Percentiles rank a stretch among this genome's conserved stretches.
Conservation (phyloP, 257 asterid species). For the Plantago ovata region DNA sequence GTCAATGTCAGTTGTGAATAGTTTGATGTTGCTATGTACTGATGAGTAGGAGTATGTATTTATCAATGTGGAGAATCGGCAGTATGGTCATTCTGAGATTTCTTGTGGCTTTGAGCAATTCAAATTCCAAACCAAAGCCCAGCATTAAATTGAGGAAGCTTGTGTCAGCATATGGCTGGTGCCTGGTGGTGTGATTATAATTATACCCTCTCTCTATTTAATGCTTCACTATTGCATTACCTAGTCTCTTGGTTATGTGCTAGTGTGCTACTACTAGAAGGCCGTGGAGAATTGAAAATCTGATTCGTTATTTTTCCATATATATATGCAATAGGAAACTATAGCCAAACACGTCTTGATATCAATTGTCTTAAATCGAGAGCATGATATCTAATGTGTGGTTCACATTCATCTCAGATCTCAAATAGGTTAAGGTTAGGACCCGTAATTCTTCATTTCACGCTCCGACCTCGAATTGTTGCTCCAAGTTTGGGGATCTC, state of each 20-base stretch:
- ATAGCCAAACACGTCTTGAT: no score
- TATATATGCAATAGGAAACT: no score
- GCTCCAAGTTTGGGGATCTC: no score
- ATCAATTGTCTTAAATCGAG: no score
- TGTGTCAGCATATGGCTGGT: conserved; percentile 4
- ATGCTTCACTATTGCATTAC: conserved; percentile 1
- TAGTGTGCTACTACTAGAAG: conserved; percentile 1
- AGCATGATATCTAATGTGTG: neutral
- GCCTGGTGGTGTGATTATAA: neutral
- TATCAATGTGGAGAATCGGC: neutral
- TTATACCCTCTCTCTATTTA: neutral
- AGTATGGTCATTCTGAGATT: neutral
- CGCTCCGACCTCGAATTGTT: no score
- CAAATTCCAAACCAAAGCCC: neutral
- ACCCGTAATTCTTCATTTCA: no score
- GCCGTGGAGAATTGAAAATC: conserved; percentile 4
- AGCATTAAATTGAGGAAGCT: neutral
- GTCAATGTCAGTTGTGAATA: neutral
- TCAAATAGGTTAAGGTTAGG: no score
- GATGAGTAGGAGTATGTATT: no score
- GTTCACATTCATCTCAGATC: neutral
- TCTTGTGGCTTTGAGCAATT: conserved; percentile 5
- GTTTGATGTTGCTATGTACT: neutral
- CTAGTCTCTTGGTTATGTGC: conserved; percentile 1
- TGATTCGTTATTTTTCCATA: neutral